These are phyloP conservation scores for Clausena lansium DNA, from an alignment of 345 rosid species.

Conservation along the genomic window DNA sequence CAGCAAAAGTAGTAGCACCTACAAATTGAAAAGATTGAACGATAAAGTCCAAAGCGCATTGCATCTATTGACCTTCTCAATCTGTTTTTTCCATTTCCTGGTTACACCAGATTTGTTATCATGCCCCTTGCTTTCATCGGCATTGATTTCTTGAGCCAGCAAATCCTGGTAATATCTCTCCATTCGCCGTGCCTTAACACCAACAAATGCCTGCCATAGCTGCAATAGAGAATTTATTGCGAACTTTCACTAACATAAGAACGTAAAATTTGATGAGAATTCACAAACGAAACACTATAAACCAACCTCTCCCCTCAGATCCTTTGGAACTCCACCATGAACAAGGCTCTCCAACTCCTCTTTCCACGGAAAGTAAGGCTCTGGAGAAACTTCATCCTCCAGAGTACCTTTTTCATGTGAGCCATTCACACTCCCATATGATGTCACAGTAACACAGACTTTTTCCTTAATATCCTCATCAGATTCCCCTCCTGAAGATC, in stretches of 20 bases:
- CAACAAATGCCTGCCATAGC: constrained; percentile 99
- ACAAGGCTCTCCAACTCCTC: constrained; percentile 88
- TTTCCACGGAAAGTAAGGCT: constrained; percentile 60
- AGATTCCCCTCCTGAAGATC: constrained; percentile 34
- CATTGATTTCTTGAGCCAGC: constrained; percentile 55
- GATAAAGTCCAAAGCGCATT: constrained; percentile 48
- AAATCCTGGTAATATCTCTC: constrained; percentile 77
- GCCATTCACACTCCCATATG: constrained; percentile 18
- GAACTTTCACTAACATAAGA: constrained; percentile 1
- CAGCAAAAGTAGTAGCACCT: constrained; percentile 44
- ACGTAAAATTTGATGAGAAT: constrained; percentile 1
- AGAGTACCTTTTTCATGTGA: constrained; percentile 26
- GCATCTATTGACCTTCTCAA: constrained; percentile 93
- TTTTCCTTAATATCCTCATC: constrained; percentile 38
- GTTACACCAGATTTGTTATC: constrained; percentile 39
- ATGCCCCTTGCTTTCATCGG: constrained; percentile 39
- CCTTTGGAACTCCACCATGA: constrained; percentile 91
- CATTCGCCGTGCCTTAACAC: constrained; percentile 75
- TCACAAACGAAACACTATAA: constrained; percentile 18
- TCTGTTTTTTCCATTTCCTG: constrained; percentile 77
- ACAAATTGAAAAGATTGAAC: constrained; percentile 56
- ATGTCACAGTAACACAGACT: constrained; percentile 31
- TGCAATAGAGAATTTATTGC: constrained; percentile 31
- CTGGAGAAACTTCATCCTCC: constrained; percentile 30
- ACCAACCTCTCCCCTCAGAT: constrained; percentile 89